Base-by-base conservation (phyloP, 805 yeast species). In the Teunomyces funiuensis region DNA sequence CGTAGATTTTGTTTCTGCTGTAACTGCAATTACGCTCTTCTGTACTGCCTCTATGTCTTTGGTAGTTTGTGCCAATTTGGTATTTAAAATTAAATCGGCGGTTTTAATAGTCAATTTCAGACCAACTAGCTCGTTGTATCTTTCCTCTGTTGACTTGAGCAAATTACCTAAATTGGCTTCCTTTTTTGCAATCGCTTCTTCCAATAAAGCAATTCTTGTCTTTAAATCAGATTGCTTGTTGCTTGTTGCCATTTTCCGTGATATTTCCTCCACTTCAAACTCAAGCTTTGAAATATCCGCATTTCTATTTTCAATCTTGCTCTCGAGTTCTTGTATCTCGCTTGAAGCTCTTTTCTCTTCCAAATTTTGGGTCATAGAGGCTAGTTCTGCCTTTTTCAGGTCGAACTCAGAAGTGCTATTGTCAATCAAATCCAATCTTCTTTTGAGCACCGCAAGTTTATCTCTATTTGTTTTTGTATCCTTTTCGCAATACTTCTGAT, bases 211-310 rank as follows among this genome's bases (percentile, higher is more conserved):
- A 3, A 80, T 52, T 46, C 76, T 79, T 0, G 88, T 83, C 45
- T 76, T 66, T 2, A 72, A 51, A 37, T 82, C 89, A 0, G 85
- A 68, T 52, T 79, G 83, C 50, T 74, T 73, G 50, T 77, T 82
- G 3, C 77, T 71, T 11, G 65, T 61, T 4, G 76, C 54, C 10
- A 86, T 66, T 15, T 77, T 73, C 13, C 69, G 69, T 42, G 76
- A 74, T 11, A 81, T 52, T 0, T 68, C 69, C 7, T 87, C 93
- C 8, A 81, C 53, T 20, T 61, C 66, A 39, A 43, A 47, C 37
- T 67, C 73, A 27, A 63, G 43, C 22, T 44, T 47, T 9, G 42
- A 30, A 6, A 79, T 60, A 25, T 62, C 53, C 8, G 55, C 50
- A 33, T 76, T 74, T 6, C 66, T 66, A 0, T 54, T 48, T 14